These are phyloP conservation scores for Phyllachora maydis DNA, from an alignment of 2,329 filamentous ascomycete species.

Conservation along the genomic window DNA sequence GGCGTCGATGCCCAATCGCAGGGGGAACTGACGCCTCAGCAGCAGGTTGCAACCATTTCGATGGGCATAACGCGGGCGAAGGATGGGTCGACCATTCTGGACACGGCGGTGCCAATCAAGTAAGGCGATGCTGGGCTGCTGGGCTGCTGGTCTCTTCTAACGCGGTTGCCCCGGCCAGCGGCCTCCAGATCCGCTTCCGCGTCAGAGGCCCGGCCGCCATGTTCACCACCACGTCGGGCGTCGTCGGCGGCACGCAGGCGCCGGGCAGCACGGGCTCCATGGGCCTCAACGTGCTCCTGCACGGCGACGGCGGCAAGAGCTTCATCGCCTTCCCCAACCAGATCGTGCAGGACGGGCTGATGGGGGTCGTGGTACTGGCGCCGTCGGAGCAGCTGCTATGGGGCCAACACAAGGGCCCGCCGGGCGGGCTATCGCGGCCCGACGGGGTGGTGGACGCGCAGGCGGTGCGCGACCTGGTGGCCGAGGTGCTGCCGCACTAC, in stretches of 20 bases:
- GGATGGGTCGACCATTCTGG: conserved; percentile 32
- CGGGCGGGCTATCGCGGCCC: conserved; percentile 25
- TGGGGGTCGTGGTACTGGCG: conserved; percentile 30
- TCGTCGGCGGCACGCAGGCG: conserved; percentile 18
- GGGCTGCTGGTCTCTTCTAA: background rate
- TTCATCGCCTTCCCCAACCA: conserved; percentile 38
- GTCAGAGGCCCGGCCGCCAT: conserved; percentile 30
- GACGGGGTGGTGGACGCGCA: conserved; percentile 34
- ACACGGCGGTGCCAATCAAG: conserved; percentile 32
- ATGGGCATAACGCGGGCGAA: conserved; percentile 20
- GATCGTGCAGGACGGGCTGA: conserved; percentile 24
- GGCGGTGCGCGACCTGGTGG: conserved; percentile 30
- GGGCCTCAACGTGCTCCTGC: conserved; percentile 34
- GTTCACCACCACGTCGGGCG: conserved; percentile 26
- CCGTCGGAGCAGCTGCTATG: conserved; percentile 29
- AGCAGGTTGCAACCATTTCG: conserved; percentile 10
- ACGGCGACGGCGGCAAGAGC: conserved; percentile 37
- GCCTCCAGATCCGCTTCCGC: conserved; percentile 31
- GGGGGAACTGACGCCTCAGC: conserved; percentile 10
- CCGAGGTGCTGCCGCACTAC: conserved; percentile 24
- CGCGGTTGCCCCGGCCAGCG: conserved; percentile 13
- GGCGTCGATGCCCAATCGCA: no score
- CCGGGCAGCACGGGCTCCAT: conserved; percentile 14
- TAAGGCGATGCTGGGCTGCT: conserved; percentile 9
- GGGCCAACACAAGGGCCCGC: conserved; percentile 36